Percentiles rank a stretch among this genome's conserved stretches.
Evolutionary conservation across 169 alveolate species (phyloP).

Genomic region (Plasmodium ovale): DNA sequence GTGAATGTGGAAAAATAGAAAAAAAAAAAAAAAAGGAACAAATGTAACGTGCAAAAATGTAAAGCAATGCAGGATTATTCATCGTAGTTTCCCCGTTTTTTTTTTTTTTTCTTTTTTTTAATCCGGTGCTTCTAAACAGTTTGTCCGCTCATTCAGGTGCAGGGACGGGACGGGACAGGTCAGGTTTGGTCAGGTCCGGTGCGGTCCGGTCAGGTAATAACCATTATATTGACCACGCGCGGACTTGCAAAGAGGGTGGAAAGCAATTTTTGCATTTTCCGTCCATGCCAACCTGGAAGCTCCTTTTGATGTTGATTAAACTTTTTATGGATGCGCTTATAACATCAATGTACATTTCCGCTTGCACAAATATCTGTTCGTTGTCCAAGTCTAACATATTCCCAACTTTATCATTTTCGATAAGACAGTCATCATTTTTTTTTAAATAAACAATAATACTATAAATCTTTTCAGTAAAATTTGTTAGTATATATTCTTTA

Average conservation of each 20-base stretch:
- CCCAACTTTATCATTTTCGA: background rate
- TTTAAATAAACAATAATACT: conserved; percentile 12
- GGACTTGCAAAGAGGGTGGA: too few species aligned
- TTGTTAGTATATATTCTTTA: conserved; percentile 23
- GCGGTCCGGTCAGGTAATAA: too few species aligned
- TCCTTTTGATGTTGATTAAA: conserved; percentile 12
- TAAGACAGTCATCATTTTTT: background rate
- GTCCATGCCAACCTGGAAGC: conserved; percentile 33
- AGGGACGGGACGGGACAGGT: too few species aligned
- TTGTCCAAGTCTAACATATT: background rate
- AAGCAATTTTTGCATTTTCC: too few species aligned
- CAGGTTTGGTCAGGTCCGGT: too few species aligned
- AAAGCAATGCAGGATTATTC: too few species aligned
- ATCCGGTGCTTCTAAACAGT: too few species aligned
- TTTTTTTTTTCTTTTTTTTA: too few species aligned
- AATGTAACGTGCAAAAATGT: background rate
- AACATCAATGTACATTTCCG: conserved; percentile 32
- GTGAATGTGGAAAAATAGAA: background rate
- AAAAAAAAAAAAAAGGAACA: background rate
- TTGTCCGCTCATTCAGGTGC: too few species aligned
- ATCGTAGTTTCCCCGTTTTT: too few species aligned
- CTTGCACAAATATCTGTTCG: background rate
- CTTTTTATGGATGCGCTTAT: conserved; percentile 19
- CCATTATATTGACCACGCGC: too few species aligned
- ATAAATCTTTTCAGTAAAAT: conserved; percentile 25